phyloP scores from a whole-genome alignment of 306 rosid genomes.

The Fragaria nilgerrensis region DNA sequence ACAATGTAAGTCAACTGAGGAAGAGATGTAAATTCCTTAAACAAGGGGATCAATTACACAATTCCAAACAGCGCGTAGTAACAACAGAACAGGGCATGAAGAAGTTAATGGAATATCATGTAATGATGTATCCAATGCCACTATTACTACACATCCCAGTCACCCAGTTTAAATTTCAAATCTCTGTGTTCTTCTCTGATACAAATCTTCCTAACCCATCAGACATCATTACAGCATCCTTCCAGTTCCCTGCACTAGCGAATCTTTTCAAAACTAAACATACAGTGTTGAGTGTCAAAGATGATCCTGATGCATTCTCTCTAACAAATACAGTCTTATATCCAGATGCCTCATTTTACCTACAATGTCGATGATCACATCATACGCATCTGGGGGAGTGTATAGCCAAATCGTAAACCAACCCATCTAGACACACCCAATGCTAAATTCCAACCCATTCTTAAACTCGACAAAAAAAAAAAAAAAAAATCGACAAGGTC shows the following conservation, averaged over 20 bases:
- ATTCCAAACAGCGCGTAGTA: too few relatives aligned
- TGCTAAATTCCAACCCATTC: conserved; percentile 80
- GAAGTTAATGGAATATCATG: too few relatives aligned
- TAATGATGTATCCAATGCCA: too few relatives aligned
- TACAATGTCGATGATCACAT: conserved; percentile 61
- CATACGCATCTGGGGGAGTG: conserved; percentile 52
- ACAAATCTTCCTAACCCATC: conserved; percentile 63
- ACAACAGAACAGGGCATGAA: too few relatives aligned
- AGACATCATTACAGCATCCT: conserved; percentile 61
- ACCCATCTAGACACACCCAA: conserved; percentile 84
- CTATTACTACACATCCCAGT: too few relatives aligned
- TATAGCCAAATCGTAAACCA: conserved; percentile 36
- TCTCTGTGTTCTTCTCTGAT: conserved; percentile 60
- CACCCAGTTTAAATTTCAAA: too few relatives aligned
- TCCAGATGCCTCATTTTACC: conserved; percentile 74
- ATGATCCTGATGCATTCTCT: conserved; percentile 45
- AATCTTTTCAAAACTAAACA: conserved; percentile 55
- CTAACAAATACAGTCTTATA: conserved; percentile 43
- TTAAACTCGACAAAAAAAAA: conserved; percentile 52
- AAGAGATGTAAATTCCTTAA: too few relatives aligned
- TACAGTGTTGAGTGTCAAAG: conserved; percentile 29
- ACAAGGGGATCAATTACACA: too few relatives aligned
- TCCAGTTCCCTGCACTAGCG: conserved; percentile 77
- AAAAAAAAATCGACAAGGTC: conserved; percentile 27
- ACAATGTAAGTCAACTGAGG: too few relatives aligned